A percentile compares a stretch with the other conserved stretches of the same genome.
phyloP scores from a whole-genome alignment of 352 stramenopile species.

The Stramenopiles sp. region DNA sequence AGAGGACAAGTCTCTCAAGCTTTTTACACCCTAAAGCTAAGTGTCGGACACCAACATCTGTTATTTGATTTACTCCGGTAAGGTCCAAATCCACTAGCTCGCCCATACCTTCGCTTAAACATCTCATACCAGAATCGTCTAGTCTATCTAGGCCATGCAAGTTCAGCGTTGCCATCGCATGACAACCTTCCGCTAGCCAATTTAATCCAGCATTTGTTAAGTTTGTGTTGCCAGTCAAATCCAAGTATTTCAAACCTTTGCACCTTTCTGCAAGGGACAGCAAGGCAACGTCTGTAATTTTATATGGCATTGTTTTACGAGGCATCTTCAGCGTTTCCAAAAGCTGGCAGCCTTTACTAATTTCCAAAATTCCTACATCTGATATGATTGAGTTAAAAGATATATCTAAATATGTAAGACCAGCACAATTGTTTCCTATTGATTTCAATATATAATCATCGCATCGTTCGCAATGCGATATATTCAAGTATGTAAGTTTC shows the following conservation, averaged over 20 bases:
- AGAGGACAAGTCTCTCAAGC: conserved; percentile 50
- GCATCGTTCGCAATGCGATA: too few relatives aligned
- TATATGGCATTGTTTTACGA: conserved; percentile 62
- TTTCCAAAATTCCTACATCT: conserved; percentile 49
- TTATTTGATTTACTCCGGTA: conserved; percentile 28
- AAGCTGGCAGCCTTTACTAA: conserved; percentile 42
- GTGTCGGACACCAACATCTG: conserved; percentile 29
- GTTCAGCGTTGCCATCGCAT: conserved; percentile 23
- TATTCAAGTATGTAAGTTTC: too few relatives aligned
- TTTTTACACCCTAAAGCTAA: conserved; percentile 34
- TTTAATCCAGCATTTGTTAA: conserved; percentile 32
- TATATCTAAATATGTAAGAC: not conserved
- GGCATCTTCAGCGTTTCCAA: conserved; percentile 51
- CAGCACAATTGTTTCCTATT: too few relatives aligned
- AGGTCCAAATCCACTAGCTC: conserved; percentile 32
- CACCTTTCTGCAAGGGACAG: conserved; percentile 28
- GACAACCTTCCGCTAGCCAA: conserved; percentile 16
- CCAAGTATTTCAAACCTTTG: conserved; percentile 29
- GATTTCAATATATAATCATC: too few relatives aligned
- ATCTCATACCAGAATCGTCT: conserved; percentile 28
- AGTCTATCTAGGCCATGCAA: conserved; percentile 28
- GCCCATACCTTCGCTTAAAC: not conserved
- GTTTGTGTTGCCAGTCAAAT: conserved; percentile 32
- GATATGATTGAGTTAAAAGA: conserved; percentile 34
- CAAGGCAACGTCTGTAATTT: conserved; percentile 60